Base-by-base conservation (phyloP, 2,329 filamentous ascomycete species). In the Taxawa tesnikishii region DNA sequence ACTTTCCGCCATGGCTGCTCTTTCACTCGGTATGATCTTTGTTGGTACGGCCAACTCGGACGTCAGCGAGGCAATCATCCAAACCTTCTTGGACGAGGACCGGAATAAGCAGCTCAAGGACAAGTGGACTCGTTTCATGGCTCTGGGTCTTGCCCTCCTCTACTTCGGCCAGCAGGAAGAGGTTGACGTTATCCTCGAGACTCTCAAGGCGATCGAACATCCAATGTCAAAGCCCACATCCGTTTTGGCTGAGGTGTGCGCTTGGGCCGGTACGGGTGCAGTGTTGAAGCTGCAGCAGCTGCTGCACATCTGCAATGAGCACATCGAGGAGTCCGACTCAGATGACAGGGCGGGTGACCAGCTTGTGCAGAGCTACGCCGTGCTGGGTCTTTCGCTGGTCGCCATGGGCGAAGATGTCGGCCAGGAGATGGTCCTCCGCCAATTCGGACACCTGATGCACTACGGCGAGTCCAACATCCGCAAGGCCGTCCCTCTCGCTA, bases 371-470 rank as follows among this genome's bases (percentile, higher is more conserved):
- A 82, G 87, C 4, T 98, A 98, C 52, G 90, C 90, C 34, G 88
- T 98, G 3, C 71, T 98, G 36, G 92, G 90, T 46, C 77, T 98
- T 37, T 88, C 84, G 9, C 66, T 98, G 33, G 90, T 98, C 36
- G 80, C 88, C 11, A 98, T 98, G 90, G 90, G 90, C 38, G 90
- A 98, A 56, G 92, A 98, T 38, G 79, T 98, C 35, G 92, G 92
- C 4, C 90, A 98, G 56, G 90, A 98, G 54, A 98, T 98, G 90
- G 87, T 96, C 8, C 70, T 98, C 25, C 80, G 90, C 37, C 90
- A 94, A 52, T 96, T 98, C 48, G 90, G 87, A 30, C 90, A 98
- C 56, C 69, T 98, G 38, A 98, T 98, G 90, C 90, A 98, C 63
- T 98, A 98, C 50, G 90, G 92, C 42, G 88, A 94, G 57, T 72